Conservation (phyloP, 257 asterid species). For the Dorcoceras hygrometricum region DNA sequence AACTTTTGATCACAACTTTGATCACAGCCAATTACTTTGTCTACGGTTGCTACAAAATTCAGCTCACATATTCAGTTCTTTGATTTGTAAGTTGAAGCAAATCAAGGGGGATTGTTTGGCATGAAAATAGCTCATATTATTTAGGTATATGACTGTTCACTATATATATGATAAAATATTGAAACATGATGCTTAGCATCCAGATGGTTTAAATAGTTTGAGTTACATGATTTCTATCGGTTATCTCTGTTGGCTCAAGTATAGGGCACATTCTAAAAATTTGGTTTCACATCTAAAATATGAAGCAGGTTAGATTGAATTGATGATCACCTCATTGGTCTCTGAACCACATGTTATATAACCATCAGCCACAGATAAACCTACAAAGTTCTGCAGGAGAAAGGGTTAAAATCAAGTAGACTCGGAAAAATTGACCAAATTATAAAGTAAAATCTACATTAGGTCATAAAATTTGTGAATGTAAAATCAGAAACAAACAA, state of each 20-base stretch:
- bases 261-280: neutral
- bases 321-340: constrained; percentile 48
- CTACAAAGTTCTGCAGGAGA: constrained; percentile 51
- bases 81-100: too few relatives aligned
- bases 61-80: neutral
- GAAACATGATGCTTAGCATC: neutral
- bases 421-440: neutral
- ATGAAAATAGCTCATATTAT: too few relatives aligned
- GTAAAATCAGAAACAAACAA: neutral
- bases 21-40: neutral
- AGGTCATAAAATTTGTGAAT: neutral
- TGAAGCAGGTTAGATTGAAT: neutral
- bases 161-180: neutral
- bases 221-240: neutral
- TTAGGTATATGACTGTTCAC: too few relatives aligned
- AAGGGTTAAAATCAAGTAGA: neutral
- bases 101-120: too few relatives aligned
- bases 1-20: neutral
- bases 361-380: constrained; percentile 49
- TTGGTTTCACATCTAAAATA: too few relatives aligned
- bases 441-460: neutral
- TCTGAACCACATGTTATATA: constrained; percentile 60
- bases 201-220: neutral
- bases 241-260: neutral
- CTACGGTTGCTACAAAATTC: neutral